Conservation (phyloP, 2,329 filamentous ascomycete species). For the Microcera coccophila region DNA sequence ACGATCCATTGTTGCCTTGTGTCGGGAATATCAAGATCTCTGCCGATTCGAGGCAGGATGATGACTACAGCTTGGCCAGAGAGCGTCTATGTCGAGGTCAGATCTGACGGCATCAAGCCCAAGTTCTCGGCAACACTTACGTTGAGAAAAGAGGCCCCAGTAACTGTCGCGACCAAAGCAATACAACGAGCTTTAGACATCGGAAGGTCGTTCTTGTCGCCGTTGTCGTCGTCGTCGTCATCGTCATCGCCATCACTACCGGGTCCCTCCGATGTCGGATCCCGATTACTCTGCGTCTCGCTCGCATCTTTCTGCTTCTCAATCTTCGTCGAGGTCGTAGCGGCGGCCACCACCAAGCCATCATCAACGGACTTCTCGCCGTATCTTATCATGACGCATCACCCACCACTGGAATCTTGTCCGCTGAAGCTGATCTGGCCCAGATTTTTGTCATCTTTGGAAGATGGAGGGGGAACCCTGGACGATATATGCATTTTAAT, state of each 20-base stretch:
- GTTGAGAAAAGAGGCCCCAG: slow-evolving; percentile 55
- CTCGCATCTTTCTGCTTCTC: neutral
- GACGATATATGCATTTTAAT: too few species aligned
- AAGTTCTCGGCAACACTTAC: slow-evolving; percentile 28
- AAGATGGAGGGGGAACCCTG: too few species aligned
- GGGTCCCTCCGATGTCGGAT: neutral
- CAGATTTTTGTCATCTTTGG: too few species aligned
- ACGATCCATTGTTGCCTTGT: slow-evolving; percentile 62
- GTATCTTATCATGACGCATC: too few species aligned
- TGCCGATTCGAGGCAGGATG: slow-evolving; percentile 55
- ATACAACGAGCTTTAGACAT: slow-evolving; percentile 51
- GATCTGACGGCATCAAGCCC: neutral
- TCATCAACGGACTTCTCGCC: neutral
- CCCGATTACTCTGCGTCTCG: neutral
- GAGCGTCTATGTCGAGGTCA: slow-evolving; percentile 20
- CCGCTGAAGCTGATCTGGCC: too few species aligned
- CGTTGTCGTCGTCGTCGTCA: slow-evolving; percentile 14
- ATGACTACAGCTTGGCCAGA: slow-evolving; percentile 28
- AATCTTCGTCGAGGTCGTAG: neutral
- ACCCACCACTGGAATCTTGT: too few species aligned
- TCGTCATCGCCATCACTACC: slow-evolving; percentile 1
- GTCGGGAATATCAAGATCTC: slow-evolving; percentile 53
- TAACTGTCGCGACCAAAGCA: slow-evolving; percentile 51
- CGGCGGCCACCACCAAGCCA: neutral
- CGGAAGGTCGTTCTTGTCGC: slow-evolving; percentile 27